Conservation (phyloP, 495 filamentous ascomycete genomes). For the Penicillium turbatum region DNA sequence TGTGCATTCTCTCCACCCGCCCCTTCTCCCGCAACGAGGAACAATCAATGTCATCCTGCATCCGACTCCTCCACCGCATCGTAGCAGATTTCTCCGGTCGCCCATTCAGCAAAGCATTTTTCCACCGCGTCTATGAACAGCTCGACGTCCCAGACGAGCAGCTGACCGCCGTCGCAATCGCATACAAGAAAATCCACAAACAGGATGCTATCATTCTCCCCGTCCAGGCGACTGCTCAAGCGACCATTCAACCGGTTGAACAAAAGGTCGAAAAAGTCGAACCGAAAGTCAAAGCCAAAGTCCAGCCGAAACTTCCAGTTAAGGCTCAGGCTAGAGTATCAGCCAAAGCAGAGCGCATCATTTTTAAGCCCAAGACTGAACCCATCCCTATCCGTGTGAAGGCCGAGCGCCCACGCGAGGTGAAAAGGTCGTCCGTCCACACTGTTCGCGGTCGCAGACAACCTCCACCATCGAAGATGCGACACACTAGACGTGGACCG, state of each 20-base stretch:
- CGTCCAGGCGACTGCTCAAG: conserved; percentile 8
- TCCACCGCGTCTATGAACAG: conserved; percentile 60
- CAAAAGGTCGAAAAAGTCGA: neutral
- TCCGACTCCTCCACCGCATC: conserved; percentile 56
- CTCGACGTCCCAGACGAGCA: conserved; percentile 52
- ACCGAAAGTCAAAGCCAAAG: neutral
- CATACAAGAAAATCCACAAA: conserved; percentile 55
- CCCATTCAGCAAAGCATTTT: conserved; percentile 52
- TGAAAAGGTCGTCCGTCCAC: neutral
- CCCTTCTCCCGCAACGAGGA: conserved; percentile 26
- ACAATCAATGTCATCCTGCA: conserved; percentile 45
- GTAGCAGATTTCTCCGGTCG: conserved; percentile 56
- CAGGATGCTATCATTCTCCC: conserved; percentile 44
- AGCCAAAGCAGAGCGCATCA: neutral
- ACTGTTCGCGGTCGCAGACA: conserved; percentile 6
- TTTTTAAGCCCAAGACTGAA: neutral
- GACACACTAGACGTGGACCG: conserved; percentile 31
- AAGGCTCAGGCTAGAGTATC: neutral
- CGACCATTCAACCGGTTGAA: neutral
- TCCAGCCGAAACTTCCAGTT: neutral
- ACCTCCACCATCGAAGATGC: neutral
- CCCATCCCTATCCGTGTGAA: neutral
- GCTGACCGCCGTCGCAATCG: conserved; percentile 51
- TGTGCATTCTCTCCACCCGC: conserved; percentile 51
- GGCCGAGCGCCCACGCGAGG: neutral